Conservation (phyloP, 2,329 filamentous ascomycete species). For the Cordyceps cateniannulata region DNA sequence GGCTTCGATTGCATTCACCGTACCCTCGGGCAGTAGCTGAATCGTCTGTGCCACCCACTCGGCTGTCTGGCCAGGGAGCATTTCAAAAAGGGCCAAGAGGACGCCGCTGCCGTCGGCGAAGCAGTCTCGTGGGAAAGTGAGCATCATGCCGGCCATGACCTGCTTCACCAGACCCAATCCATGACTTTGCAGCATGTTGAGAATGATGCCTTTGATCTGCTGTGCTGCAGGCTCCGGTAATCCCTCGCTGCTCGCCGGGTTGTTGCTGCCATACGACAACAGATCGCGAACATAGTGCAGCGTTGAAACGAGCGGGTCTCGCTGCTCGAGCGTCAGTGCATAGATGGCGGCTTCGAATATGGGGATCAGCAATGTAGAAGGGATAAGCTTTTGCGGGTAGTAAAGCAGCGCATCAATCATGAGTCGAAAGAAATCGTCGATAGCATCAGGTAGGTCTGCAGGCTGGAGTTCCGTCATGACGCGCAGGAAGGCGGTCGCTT, state of each 20-base stretch:
- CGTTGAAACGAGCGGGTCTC: slow-evolving; percentile 83
- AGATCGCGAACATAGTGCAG: slow-evolving; percentile 91
- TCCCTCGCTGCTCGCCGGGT: slow-evolving; percentile 56
- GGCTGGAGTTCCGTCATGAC: slow-evolving; percentile 78
- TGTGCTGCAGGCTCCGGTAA: slow-evolving; percentile 53
- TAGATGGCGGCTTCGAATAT: slow-evolving; percentile 85
- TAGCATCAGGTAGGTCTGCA: slow-evolving; percentile 71
- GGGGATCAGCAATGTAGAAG: slow-evolving; percentile 69
- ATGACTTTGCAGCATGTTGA: slow-evolving; percentile 60
- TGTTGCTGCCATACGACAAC: slow-evolving; percentile 77
- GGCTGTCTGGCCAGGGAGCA: slow-evolving; percentile 73
- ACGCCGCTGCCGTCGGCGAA: slow-evolving; percentile 92
- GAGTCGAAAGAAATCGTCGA: slow-evolving; percentile 94
- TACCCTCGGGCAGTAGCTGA: slow-evolving; percentile 74
- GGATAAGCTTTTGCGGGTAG: slow-evolving; percentile 78
- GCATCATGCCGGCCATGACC: slow-evolving; percentile 97
- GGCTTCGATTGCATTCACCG: slow-evolving; percentile 71
- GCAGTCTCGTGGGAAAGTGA: slow-evolving; percentile 92
- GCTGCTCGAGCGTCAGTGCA: slow-evolving; percentile 80
- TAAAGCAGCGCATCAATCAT: slow-evolving; percentile 88
- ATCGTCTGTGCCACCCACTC: slow-evolving; percentile 81
- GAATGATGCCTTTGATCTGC: slow-evolving; percentile 67
- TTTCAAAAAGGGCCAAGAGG: slow-evolving; percentile 81
- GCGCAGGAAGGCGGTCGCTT: slow-evolving; percentile 82
- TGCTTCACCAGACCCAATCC: slow-evolving; percentile 80